Base-by-base conservation (phyloP, 139 green algal genomes). In the Closterium sp. region DNA sequence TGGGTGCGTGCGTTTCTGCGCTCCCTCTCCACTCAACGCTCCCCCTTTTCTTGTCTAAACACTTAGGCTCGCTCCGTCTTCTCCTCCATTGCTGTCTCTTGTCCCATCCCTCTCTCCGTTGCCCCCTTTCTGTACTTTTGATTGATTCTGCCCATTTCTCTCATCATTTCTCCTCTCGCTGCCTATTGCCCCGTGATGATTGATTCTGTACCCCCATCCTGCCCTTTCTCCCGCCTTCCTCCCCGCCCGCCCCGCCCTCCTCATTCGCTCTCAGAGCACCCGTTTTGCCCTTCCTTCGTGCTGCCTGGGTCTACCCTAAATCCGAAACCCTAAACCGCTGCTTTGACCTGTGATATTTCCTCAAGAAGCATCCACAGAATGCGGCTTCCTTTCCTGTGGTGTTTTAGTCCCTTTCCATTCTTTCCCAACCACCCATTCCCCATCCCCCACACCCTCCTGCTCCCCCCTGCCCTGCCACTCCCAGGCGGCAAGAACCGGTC, bases 401-500 rank as follows among this genome's bases (percentile, higher is more conserved):
- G 5, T 17, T 50, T 50, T 38, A 38, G 32, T 38, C 32, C 32
- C 38, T 50, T 50, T 9, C 38, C 7, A 9, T 17, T 50, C 38
- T 50, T 50, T 50, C 32, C 32, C 32, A 38, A 38, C 32, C 32
- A 38, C 32, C 32, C 32, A 38, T 50, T 50, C 4, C 38, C 38
- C 5, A 17, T 9, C 38, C 38, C 17, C 19, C 62, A 27, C n/a
- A 29, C 10, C n/a, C 28, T 3, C 85, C 28, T 87, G n/a, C n/a
- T n/a, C n/a, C n/a, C n/a, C n/a, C n/a, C n/a, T n/a, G n/a, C n/a
- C n/a, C n/a, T n/a, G n/a, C n/a, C n/a, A 19, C 28, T 30, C n/a
- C 27, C 92, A 95, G 91, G 92, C 22, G 97, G 98, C 90, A 97
- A 97, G 92, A 91, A 95, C 31, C 96, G 97, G 30, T 97, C 94